phyloP scores from a whole-genome alignment of 345 rosid genomes.

The Arabis alpina region DNA sequence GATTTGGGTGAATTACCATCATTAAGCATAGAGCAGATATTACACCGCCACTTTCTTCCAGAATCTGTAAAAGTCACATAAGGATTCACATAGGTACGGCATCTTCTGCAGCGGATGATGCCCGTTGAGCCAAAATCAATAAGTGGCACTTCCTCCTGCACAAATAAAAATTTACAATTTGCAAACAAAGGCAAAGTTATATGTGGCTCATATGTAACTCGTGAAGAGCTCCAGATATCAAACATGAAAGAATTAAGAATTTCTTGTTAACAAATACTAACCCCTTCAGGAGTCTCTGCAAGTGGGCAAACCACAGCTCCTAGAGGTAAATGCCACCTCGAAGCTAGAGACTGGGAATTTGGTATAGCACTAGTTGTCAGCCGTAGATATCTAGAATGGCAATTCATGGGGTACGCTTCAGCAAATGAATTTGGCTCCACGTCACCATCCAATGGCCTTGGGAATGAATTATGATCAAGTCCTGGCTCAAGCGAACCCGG shows the following conservation, averaged over 20 bases:
- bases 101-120: constrained; percentile 96
- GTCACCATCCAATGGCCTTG: constrained; percentile 96
- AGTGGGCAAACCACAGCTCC: constrained; percentile 99
- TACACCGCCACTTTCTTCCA: constrained; percentile 99
- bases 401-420: constrained; percentile 75
- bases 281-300: constrained; percentile 95
- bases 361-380: constrained; percentile 91
- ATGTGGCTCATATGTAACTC: constrained; percentile 11
- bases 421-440: constrained; percentile 72
- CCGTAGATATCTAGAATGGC: constrained; percentile 80
- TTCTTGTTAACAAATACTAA: constrained; percentile 46
- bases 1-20: constrained; percentile 63
- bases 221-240: constrained; percentile 8
- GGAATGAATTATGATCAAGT: constrained; percentile 74
- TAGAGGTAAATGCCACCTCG: constrained; percentile 99
- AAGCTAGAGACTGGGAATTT: constrained; percentile 81
- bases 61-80: constrained; percentile 86
- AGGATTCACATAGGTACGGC: constrained; percentile 98
- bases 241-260: constrained; percentile 12
- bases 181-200: constrained; percentile 19
- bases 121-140: constrained; percentile 85
- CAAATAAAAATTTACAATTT: constrained; percentile 35
- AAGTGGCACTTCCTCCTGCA: constrained; percentile 93
- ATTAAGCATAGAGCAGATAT: constrained; percentile 87
- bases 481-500: constrained; percentile 88